Percentiles rank a stretch among this genome's conserved stretches.
Conservation (phyloP, 352 stramenopile species). For the Pelagophyceae sp. region DNA sequence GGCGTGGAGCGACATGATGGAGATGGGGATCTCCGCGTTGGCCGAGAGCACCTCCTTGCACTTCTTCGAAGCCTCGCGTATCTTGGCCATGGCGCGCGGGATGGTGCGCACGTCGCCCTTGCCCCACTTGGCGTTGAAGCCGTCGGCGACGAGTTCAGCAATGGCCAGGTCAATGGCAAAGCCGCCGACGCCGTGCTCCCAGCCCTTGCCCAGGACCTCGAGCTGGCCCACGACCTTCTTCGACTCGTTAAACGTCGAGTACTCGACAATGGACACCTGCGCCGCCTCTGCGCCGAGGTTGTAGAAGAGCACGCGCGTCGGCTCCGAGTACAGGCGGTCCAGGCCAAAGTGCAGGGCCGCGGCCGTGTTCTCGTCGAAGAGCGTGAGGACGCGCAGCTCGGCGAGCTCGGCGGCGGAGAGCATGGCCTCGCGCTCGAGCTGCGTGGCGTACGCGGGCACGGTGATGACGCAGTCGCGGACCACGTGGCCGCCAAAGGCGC, state of each 20-base stretch:
- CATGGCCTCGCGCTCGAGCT: slow-evolving; percentile 82
- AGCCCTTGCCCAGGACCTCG: slow-evolving; percentile 80
- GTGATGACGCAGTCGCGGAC: slow-evolving; percentile 90
- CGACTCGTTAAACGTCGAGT: slow-evolving; percentile 70
- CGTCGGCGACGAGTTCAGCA: slow-evolving; percentile 77
- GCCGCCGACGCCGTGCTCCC: slow-evolving; percentile 81
- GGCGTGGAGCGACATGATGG: slow-evolving; percentile 82
- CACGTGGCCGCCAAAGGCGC: slow-evolving; percentile 48
- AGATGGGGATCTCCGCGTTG: slow-evolving; percentile 90
- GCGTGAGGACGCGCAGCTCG: slow-evolving; percentile 82
- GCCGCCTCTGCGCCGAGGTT: slow-evolving; percentile 87
- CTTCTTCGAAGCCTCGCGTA: slow-evolving; percentile 88
- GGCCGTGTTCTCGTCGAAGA: slow-evolving; percentile 97
- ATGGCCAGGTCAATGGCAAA: slow-evolving; percentile 79
- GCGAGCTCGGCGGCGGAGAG: slow-evolving; percentile 85
- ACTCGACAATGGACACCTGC: slow-evolving; percentile 72
- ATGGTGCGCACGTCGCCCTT: slow-evolving; percentile 70
- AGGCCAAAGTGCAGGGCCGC: slow-evolving; percentile 88
- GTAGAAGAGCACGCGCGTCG: slow-evolving; percentile 86
- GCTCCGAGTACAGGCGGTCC: slow-evolving; percentile 78
- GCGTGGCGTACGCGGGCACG: slow-evolving; percentile 86
- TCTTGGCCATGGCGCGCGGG: slow-evolving; percentile 81
- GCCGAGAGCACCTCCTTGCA: slow-evolving; percentile 91
- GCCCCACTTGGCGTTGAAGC: slow-evolving; percentile 83
- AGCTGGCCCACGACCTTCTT: slow-evolving; percentile 80